Percentiles rank a stretch among this genome's conserved stretches.
Conservation (phyloP, 2,329 filamentous ascomycete species). For the Ilyonectria destructans region DNA sequence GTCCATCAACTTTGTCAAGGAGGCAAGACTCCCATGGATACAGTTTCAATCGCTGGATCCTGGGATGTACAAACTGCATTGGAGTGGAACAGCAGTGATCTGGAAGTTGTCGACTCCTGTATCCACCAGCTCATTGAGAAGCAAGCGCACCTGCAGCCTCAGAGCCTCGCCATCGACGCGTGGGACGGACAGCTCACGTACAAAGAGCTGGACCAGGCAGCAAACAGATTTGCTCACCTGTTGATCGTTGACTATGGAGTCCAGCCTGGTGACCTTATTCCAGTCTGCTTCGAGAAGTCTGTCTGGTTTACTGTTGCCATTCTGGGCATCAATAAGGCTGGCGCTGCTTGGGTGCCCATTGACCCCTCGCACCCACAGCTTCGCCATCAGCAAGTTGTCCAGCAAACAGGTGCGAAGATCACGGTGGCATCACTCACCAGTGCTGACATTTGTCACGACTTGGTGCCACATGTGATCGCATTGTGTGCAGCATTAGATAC, state of each 20-base stretch:
- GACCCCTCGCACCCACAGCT: conserved; percentile 56
- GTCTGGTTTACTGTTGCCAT: conserved; percentile 30
- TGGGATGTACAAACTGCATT: conserved; percentile 6
- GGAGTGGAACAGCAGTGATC: background rate
- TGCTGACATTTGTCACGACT: background rate
- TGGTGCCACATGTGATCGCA: background rate
- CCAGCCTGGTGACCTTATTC: conserved; percentile 19
- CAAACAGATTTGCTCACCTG: conserved; percentile 12
- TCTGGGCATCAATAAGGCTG: conserved; percentile 54
- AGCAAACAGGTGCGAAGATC: conserved; percentile 4
- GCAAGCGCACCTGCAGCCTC: conserved; percentile 24
- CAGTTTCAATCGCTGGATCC: background rate
- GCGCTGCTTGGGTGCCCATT: conserved; percentile 51
- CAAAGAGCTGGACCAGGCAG: conserved; percentile 21
- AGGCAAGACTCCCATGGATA: background rate
- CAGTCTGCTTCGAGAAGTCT: conserved; percentile 36
- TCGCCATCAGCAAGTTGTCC: conserved; percentile 4
- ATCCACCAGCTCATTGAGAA: conserved; percentile 41
- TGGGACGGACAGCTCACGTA: conserved; percentile 50
- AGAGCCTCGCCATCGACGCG: conserved; percentile 19
- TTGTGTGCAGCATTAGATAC: background rate
- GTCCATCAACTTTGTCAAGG: background rate
- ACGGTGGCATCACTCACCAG: background rate
- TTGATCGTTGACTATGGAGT: conserved; percentile 26
- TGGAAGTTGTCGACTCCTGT: background rate